A percentile compares a stretch with the other conserved stretches of the same genome.
Conservation (phyloP, 208 protist genomes). For the Borovskyia barvae region DNA sequence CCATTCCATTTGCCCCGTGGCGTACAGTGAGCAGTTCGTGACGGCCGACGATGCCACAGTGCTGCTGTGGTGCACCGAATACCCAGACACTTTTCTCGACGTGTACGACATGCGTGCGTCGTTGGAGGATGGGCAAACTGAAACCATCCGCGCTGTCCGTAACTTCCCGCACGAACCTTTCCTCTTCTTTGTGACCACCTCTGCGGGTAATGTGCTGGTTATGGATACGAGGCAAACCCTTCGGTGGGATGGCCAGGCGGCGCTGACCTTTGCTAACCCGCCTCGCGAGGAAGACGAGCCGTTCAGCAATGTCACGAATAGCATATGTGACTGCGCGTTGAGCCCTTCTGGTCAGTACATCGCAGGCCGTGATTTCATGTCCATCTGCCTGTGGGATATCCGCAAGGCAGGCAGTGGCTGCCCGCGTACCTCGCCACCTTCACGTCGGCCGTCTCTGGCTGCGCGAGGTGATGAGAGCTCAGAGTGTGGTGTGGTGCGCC, state of each 20-base stretch:
- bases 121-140: constrained; percentile 45
- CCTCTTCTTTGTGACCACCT: constrained; percentile 80
- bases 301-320: constrained; percentile 57
- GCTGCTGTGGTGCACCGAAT: constrained; percentile 86
- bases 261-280: constrained; percentile 64
- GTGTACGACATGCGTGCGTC: constrained; percentile 64
- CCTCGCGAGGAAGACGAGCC: constrained; percentile 40
- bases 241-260: constrained; percentile 58
- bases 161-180: constrained; percentile 81
- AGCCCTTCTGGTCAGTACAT: constrained; percentile 86
- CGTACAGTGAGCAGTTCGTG: constrained; percentile 77
- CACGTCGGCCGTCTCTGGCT: constrained; percentile 1
- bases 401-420: constrained; percentile 36
- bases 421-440: constrained; percentile 20
- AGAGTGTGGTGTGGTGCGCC: constrained; percentile 41
- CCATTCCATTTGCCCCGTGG: constrained; percentile 69
- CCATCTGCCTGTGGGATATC: constrained; percentile 82
- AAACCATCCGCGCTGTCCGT: constrained; percentile 61
- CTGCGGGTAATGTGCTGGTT: constrained; percentile 67
- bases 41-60: constrained; percentile 83
- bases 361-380: constrained; percentile 77
- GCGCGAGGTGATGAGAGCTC: neutral
- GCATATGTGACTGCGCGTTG: constrained; percentile 75
- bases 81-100: constrained; percentile 83
- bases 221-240: constrained; percentile 81